Conservation (phyloP, 306 rosid genomes). For the Cucurbita maxima region DNA sequence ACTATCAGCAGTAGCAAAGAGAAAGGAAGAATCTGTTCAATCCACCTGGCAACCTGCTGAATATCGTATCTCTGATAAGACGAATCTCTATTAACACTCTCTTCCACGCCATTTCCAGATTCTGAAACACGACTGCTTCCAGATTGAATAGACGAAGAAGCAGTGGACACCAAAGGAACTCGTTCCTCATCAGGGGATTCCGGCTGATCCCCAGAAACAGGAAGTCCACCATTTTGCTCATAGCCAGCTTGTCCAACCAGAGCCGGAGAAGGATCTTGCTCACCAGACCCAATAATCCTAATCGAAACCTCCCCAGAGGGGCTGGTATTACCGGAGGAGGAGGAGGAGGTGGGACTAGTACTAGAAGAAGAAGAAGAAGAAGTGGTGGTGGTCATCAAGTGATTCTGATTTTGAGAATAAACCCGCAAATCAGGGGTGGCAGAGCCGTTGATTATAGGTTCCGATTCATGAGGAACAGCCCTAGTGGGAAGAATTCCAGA, state of each 20-base stretch:
- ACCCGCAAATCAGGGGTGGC: conserved; percentile 10
- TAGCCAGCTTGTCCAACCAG: conserved; percentile 19
- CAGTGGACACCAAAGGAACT: conserved; percentile 30
- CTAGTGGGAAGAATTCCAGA: conserved; percentile 34
- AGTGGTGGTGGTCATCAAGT: background rate
- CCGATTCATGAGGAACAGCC: conserved; percentile 16
- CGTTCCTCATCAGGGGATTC: conserved; percentile 30
- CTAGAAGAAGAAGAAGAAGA: conserved; percentile 11
- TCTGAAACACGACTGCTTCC: conserved; percentile 27
- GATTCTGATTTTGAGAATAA: conserved; percentile 10
- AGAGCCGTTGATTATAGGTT: conserved; percentile 14
- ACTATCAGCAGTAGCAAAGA: conserved; percentile 54
- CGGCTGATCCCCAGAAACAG: conserved; percentile 21
- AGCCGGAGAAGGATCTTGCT: conserved; percentile 16
- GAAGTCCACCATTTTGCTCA: conserved; percentile 20
- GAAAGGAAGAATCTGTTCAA: conserved; percentile 80
- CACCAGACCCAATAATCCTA: conserved; percentile 39
- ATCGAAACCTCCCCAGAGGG: conserved; percentile 43
- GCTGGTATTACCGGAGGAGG: conserved; percentile 6
- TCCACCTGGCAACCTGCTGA: conserved; percentile 60
- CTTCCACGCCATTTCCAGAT: conserved; percentile 26
- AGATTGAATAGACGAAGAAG: conserved; percentile 17
- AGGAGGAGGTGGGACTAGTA: conserved; percentile 13
- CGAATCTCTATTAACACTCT: conserved; percentile 29
- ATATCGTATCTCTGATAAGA: conserved; percentile 54